Conservation (phyloP, 306 rosid species). For the Pyrus betulifolia region DNA sequence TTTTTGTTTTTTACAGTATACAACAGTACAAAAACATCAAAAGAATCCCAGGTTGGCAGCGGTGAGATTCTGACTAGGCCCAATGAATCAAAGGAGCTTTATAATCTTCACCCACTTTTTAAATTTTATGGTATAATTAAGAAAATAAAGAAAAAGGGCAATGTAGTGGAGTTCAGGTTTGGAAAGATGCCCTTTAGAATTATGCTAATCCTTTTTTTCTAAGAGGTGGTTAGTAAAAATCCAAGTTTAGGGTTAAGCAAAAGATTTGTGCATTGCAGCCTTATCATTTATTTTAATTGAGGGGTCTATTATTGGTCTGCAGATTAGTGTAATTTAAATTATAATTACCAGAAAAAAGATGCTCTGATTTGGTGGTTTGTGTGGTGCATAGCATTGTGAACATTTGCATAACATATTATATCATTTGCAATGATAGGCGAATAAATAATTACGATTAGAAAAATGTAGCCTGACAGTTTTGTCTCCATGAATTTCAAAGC, state of each 20-base stretch:
- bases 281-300: slow-evolving; percentile 21
- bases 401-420: slow-evolving; percentile 30
- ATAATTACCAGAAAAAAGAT: slow-evolving; percentile 52
- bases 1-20: background rate
- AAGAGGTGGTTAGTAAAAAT: slow-evolving; percentile 45
- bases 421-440: slow-evolving; percentile 24
- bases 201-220: slow-evolving; percentile 19
- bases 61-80: slow-evolving; percentile 93
- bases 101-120: slow-evolving; percentile 49
- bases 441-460: slow-evolving; percentile 17
- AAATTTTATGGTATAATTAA: slow-evolving; percentile 10
- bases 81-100: slow-evolving; percentile 60
- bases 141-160: slow-evolving; percentile 19
- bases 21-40: slow-evolving; percentile 26
- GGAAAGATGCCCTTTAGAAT: slow-evolving; percentile 50
- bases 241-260: slow-evolving; percentile 49
- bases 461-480: slow-evolving; percentile 47
- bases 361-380: slow-evolving; percentile 50
- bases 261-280: slow-evolving; percentile 42
- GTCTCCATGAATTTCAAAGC: slow-evolving; percentile 41
- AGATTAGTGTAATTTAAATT: slow-evolving; percentile 29
- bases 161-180: slow-evolving; percentile 79
- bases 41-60: slow-evolving; percentile 81
- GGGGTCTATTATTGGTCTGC: slow-evolving; percentile 53
- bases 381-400: slow-evolving; percentile 37